A percentile compares a stretch with the other conserved stretches of the same genome.
phyloP scores from a whole-genome alignment of 495 filamentous ascomycete species.

The Neurospora sp. region DNA sequence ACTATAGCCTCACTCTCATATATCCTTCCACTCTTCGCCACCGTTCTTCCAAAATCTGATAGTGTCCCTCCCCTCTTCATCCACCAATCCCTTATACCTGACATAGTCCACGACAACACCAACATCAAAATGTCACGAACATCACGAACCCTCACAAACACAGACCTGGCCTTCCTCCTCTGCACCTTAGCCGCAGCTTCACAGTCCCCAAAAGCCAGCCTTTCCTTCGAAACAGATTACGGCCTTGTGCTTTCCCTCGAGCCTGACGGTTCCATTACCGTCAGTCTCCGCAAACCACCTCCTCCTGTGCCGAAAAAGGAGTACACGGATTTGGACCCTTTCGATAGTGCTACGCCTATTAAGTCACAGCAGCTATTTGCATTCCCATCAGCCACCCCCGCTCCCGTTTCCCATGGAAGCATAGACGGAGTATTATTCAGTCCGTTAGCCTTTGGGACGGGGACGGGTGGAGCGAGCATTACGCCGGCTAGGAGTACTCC shows the following conservation, averaged over 20 bases:
- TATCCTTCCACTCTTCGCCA: neutral
- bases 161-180: conserved; percentile 13
- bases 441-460: too few relatives aligned
- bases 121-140: neutral
- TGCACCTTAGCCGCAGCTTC: conserved; percentile 1
- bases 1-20: neutral
- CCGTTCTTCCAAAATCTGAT: neutral
- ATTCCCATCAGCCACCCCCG: too few relatives aligned
- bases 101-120: neutral
- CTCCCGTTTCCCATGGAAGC: too few relatives aligned
- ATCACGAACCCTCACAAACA: conserved; percentile 9
- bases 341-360: neutral
- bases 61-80: neutral
- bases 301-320: neutral
- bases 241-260: conserved; percentile 6
- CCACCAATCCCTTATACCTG: neutral
- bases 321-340: neutral
- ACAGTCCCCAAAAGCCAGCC: neutral
- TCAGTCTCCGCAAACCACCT: neutral
- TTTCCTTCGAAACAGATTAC: conserved; percentile 4
- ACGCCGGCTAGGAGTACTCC: neutral
- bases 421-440: too few relatives aligned
- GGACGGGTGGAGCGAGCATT: neutral
- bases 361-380: neutral
- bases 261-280: conserved; percentile 1